Conservation (phyloP, 1,284 basidiomycete species). For the Microbotryum violaceum region DNA sequence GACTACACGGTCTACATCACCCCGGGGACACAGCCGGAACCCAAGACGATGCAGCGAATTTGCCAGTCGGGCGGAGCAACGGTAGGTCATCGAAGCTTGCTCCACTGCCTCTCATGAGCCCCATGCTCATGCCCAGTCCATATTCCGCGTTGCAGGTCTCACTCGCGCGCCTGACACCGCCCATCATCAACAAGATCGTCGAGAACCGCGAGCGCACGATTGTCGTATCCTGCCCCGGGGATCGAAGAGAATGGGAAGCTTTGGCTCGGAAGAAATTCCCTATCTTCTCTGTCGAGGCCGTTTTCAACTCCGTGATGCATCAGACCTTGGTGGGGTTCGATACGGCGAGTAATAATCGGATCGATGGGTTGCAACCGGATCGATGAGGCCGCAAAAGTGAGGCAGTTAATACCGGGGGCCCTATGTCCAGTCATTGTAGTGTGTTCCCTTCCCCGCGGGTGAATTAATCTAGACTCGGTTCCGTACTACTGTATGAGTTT, state of each 20-base stretch:
- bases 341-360: too few species aligned
- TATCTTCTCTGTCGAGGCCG: conserved; percentile 27
- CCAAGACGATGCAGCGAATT: conserved; percentile 9
- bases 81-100: conserved; percentile 2
- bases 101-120: too few species aligned
- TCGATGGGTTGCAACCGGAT: too few species aligned
- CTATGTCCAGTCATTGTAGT: too few species aligned
- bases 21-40: conserved; percentile 4
- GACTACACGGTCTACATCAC: conserved; percentile 66
- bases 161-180: conserved; percentile 4
- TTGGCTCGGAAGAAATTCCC: conserved; percentile 6
- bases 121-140: neutral
- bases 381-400: too few species aligned
- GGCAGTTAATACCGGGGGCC: too few species aligned
- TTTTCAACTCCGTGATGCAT: conserved; percentile 14
- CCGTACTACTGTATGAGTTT: too few species aligned
- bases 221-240: conserved; percentile 11
- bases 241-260: conserved; percentile 25
- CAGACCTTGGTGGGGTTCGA: conserved; percentile 1
- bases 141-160: neutral
- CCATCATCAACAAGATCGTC: conserved; percentile 10
- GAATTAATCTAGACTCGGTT: too few species aligned
- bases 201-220: neutral
- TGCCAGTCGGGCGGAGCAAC: conserved; percentile 16
- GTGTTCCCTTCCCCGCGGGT: too few species aligned